phyloP scores from a whole-genome alignment of 148 eudicot species.

The Cornus controversa region DNA sequence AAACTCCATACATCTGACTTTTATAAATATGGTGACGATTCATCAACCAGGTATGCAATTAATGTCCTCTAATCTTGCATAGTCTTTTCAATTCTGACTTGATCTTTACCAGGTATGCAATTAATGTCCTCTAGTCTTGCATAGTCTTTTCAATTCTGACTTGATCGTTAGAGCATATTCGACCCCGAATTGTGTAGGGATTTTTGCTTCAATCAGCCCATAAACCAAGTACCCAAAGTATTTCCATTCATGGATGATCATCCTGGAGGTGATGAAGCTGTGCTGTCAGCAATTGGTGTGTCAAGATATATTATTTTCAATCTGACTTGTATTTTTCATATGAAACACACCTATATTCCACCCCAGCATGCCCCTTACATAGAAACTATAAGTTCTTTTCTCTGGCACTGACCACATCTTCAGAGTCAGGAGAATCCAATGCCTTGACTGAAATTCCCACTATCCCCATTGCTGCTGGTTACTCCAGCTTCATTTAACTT shows the following conservation, averaged over 20 bases:
- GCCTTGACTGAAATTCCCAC: constrained; percentile 32
- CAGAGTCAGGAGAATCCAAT: constrained; percentile 66
- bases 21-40: no score
- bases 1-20: no score
- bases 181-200: no score
- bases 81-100: no score
- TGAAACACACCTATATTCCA: constrained; percentile 45
- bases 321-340: neutral
- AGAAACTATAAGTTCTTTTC: constrained; percentile 43
- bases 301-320: neutral
- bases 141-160: no score
- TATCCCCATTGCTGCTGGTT: constrained; percentile 36
- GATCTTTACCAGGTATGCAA: no score
- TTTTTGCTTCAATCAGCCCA: no score
- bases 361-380: constrained; percentile 53
- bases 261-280: constrained; percentile 93
- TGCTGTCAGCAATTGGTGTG: constrained; percentile 85
- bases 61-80: no score
- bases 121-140: no score
- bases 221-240: constrained; percentile 88
- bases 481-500: constrained; percentile 33
- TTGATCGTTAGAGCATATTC: no score
- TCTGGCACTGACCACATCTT: constrained; percentile 77
- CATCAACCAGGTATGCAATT: no score
- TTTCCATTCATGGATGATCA: constrained; percentile 93